A percentile compares a stretch with the other conserved stretches of the same genome.
Conservation (phyloP, 208 protist genomes). For the Lotmaria passim region DNA sequence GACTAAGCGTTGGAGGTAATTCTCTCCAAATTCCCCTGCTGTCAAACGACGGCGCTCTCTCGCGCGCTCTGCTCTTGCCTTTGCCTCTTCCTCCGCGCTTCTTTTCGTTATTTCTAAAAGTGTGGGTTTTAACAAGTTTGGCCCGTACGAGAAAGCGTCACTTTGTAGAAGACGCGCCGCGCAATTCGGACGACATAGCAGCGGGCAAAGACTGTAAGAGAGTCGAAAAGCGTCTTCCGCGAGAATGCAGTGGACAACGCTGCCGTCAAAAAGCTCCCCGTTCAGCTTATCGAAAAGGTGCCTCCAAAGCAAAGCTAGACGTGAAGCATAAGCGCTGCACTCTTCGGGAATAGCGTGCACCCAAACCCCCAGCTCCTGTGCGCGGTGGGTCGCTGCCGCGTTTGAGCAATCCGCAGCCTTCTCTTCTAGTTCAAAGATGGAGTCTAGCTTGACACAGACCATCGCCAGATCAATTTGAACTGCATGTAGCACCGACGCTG, state of each 20-base stretch:
- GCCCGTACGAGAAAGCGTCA: conserved; percentile 20
- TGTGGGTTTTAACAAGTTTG: conserved; percentile 4
- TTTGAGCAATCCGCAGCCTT: background rate
- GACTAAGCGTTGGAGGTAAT: background rate
- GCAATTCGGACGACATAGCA: background rate
- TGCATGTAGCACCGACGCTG: background rate
- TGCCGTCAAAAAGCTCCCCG: conserved; percentile 73
- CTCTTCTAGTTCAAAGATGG: background rate
- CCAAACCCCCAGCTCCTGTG: conserved; percentile 33
- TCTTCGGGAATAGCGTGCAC: conserved; percentile 7
- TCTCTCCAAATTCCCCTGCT: background rate
- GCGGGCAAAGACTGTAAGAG: conserved; percentile 13
- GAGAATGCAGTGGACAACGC: conserved; percentile 58
- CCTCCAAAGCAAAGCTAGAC: conserved; percentile 48
- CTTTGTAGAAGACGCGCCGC: background rate
- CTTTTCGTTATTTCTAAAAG: conserved; percentile 15
- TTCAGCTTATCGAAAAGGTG: conserved; percentile 69
- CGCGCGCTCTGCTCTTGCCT: background rate
- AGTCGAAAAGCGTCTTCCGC: conserved; percentile 22
- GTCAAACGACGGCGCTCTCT: conserved; percentile 6
- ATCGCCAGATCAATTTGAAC: conserved; percentile 12
- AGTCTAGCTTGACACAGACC: background rate
- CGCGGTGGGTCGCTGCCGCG: background rate
- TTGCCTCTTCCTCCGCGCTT: background rate
- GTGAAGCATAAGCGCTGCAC: conserved; percentile 7